Base-by-base conservation (phyloP, 495 filamentous ascomycete genomes). In the Neurospora sp. region DNA sequence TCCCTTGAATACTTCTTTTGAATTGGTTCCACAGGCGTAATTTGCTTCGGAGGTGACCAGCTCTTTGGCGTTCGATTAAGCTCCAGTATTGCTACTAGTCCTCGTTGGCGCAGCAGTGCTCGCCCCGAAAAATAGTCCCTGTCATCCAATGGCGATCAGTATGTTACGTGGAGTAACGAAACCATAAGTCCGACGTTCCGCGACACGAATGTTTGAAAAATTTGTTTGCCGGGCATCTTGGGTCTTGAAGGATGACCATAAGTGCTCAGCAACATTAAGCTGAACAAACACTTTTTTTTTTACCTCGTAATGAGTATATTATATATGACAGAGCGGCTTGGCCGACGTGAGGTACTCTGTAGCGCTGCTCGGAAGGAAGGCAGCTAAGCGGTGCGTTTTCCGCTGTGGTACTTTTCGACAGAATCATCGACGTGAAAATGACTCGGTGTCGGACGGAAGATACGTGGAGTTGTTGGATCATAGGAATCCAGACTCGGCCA, bases 401-500 rank as follows among this genome's bases (percentile, higher is more conserved):
- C 27, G 53, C 53, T 4, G 53, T 35, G 53, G 27, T 65, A 37
- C 14, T 65, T 65, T 65, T 65, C 53, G 53, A 65, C 53, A 35
- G 35, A 65, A 65, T 65, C 12, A 18, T 37, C 27, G 53, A 65
- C 22, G 22, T 31, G 6, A 16, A 27, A 16, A 35, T 61, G 53
- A 27, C 14, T 42, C 69, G 40, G 40, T 10, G 69, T 70, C 38
- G 69, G 40, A 35, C 40, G 27, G 9, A 35, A 65, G 53, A 65
- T n/a, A 69, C 20, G n/a, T 70, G 35, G 22, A 4, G 27, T 40
- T 20, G n/a, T 20, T 69, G 44, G 74, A 74, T 82, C 78, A 85
- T 70, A 85, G 77, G 80, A 85, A 85, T 42, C 83, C 83, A 70
- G 83, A 85, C 75, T 85, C 83, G 75, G 83, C 83, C 74, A 85